Conservation (phyloP, 371 early-diverging fungal species). For the Coemansia sp. region DNA sequence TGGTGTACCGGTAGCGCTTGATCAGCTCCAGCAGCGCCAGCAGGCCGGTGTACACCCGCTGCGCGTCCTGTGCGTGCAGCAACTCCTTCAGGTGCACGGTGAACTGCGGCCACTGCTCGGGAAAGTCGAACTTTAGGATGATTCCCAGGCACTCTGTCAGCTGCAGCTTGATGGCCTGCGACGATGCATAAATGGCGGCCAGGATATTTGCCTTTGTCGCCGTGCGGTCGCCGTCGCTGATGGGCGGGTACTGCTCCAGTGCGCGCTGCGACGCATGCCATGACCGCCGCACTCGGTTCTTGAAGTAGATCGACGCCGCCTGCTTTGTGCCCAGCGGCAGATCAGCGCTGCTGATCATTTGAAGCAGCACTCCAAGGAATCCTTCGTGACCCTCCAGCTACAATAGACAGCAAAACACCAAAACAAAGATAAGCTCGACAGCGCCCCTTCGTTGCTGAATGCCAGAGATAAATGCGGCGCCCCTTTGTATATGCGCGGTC, state of each 20-base stretch:
- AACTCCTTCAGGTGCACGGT: slow-evolving; percentile 61
- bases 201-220: slow-evolving; percentile 73
- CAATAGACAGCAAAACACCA: background rate
- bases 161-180: slow-evolving; percentile 70
- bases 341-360: slow-evolving; percentile 28
- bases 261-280: slow-evolving; percentile 61
- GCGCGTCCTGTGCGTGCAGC: slow-evolving; percentile 65
- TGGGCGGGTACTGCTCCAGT: slow-evolving; percentile 48
- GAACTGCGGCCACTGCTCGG: slow-evolving; percentile 80
- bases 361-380: slow-evolving; percentile 36
- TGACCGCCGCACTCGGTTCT: slow-evolving; percentile 74
- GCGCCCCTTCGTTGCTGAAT: no score
- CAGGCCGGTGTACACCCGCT: slow-evolving; percentile 71
- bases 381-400: slow-evolving; percentile 43
- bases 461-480: background rate
- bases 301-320: slow-evolving; percentile 91
- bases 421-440: background rate
- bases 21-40: slow-evolving; percentile 76
- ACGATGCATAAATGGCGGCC: slow-evolving; percentile 65
- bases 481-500: background rate
- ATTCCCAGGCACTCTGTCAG: slow-evolving; percentile 67
- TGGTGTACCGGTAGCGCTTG: slow-evolving; percentile 70
- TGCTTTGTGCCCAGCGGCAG: slow-evolving; percentile 37
- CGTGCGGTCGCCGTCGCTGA: slow-evolving; percentile 68
- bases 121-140: slow-evolving; percentile 72